A percentile compares a stretch with the other conserved stretches of the same genome.
Evolutionary conservation across 148 eudicot genomes (phyloP).

Genomic region (Nyssa sinensis): DNA sequence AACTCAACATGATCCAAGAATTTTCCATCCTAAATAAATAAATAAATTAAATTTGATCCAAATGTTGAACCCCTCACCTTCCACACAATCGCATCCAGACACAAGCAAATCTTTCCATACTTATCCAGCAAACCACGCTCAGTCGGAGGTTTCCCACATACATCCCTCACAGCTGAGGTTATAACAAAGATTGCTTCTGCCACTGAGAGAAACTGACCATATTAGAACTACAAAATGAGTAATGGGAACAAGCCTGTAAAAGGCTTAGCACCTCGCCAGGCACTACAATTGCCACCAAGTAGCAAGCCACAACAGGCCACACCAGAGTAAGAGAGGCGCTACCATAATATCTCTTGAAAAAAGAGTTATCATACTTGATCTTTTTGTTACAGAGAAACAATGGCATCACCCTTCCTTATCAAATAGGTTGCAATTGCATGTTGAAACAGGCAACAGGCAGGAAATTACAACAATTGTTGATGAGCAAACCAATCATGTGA

Average conservation of each 20-base stretch:
- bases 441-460: neutral
- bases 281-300: neutral
- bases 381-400: neutral
- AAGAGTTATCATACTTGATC: neutral
- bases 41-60: neutral
- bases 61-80: conserved; percentile 48
- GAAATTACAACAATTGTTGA: neutral
- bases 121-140: conserved; percentile 94
- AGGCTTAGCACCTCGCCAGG: neutral
- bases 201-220: conserved; percentile 43
- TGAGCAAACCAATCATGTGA: neutral
- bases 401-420: neutral
- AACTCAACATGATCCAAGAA: neutral
- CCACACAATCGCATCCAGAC: conserved; percentile 96
- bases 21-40: neutral
- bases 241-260: no score
- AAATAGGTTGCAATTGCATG: neutral
- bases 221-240: conserved; percentile 12
- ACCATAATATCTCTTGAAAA: neutral
- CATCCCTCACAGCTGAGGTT: conserved; percentile 87
- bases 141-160: conserved; percentile 89
- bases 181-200: conserved; percentile 76
- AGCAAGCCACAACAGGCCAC: neutral
- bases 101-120: conserved; percentile 93
- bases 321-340: neutral